Conservation (phyloP, 2,329 filamentous ascomycete genomes). For the Ceratocystis diversiconidia region DNA sequence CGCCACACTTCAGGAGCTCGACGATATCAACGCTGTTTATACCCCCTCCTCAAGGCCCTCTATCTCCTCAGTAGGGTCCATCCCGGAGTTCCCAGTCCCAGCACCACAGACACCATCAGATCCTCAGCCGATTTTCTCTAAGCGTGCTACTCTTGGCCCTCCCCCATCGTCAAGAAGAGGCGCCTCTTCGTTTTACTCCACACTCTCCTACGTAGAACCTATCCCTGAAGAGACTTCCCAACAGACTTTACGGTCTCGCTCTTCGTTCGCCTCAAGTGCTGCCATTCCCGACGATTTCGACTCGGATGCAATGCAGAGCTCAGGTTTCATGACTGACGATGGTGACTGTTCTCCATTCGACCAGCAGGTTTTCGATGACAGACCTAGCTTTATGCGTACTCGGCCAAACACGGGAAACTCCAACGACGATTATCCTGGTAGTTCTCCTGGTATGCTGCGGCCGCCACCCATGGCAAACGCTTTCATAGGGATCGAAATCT, state of each 20-base stretch:
- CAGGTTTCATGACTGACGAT: slow-evolving; percentile 13
- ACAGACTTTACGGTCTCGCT: slow-evolving; percentile 37
- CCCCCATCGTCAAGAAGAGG: slow-evolving; percentile 47
- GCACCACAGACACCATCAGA: slow-evolving; percentile 19
- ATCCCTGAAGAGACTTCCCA: slow-evolving; percentile 56
- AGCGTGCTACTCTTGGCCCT: slow-evolving; percentile 42
- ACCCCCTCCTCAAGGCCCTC: slow-evolving; percentile 37
- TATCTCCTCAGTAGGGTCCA: slow-evolving; percentile 40
- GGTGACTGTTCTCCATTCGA: slow-evolving; percentile 9
- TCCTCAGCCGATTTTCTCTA: slow-evolving; percentile 26
- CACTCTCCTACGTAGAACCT: slow-evolving; percentile 53
- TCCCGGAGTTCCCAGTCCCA: slow-evolving; percentile 41
- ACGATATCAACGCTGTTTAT: slow-evolving; percentile 32
- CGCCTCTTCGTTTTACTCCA: slow-evolving; percentile 51
- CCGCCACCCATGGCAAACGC: slow-evolving; percentile 10
- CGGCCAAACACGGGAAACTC: slow-evolving; percentile 20
- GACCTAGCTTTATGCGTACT: slow-evolving; percentile 13
- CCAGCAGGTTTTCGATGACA: slow-evolving; percentile 4
- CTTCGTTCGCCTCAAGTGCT: slow-evolving; percentile 57
- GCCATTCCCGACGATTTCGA: slow-evolving; percentile 58
- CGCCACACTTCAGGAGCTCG: slow-evolving; percentile 27
- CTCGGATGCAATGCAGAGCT: slow-evolving; percentile 10
- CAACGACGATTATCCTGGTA: slow-evolving; percentile 19
- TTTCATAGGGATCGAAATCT: slow-evolving; percentile 8
- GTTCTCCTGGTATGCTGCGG: not conserved